Base-by-base conservation (phyloP, 805 yeast species). In the Wickerhamomyces rabaulensis region DNA sequence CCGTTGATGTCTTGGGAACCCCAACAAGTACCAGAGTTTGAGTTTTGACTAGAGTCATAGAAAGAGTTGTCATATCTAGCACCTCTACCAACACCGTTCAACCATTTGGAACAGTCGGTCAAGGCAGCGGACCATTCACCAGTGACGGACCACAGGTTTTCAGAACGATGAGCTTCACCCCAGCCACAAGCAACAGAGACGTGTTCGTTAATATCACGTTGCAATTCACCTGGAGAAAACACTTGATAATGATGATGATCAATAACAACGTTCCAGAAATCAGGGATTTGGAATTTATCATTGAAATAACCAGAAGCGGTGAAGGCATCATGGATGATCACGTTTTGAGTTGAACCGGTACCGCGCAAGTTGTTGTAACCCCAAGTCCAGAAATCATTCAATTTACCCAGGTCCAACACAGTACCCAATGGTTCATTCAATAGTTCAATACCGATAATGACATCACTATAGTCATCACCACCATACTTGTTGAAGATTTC, bases 51-150 rank as follows among this genome's bases (percentile, higher is more conserved):
- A 4, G 19, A 10, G 39, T 53, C 57, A 21, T 45, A 20, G 61
- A 57, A 80, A 8, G 79, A 61, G 38, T 87, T 88, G 46, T 87
- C 90, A 66, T 76, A 89, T 60, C 96, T 79, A 27, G 96, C 82
- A 50, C 95, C 95, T 49, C 80, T 70, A 45, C 82, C 82, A 19
- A 85, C 91, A 61, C 97, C 97, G 59, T 91, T 91, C 41, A 91
- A 69, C 95, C 95, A 85, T 48, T 74, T 74, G 7, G 94, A 79
- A 71, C 97, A 91, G 68, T 91, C 97, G 3, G 96, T 90, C 53
- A 91, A 74, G 1, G 97, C 97, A 12, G 90, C 95, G 21, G 87
- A 73, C 87, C 92, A 91, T 70, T 90, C 97, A 51, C 97, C 97
- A 40, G 80, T 76, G 27, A 90, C 73, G 45, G 77, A 76, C 87